Percentiles rank a stretch among this genome's conserved stretches.
phyloP scores from a whole-genome alignment of 257 asterid genomes.

The Solanum chiquidenum region DNA sequence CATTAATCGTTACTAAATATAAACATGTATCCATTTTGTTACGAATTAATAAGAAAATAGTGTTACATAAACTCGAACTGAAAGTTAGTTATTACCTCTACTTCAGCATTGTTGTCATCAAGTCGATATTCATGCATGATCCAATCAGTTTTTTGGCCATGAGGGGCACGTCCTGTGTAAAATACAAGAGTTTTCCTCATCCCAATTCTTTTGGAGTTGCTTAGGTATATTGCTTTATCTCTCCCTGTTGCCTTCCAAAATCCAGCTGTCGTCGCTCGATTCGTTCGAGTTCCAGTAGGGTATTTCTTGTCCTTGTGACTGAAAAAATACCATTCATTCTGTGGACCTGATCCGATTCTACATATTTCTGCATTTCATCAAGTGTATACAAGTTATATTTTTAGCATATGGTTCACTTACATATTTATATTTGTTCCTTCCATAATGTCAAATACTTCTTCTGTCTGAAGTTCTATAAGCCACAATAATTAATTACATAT shows the following conservation, averaged over 20 bases:
- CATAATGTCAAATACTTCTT: neutral
- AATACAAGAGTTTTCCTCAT: constrained; percentile 86
- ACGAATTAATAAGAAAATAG: no score
- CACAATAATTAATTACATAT: no score
- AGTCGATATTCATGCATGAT: constrained; percentile 87
- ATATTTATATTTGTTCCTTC: neutral
- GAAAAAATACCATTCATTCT: constrained; percentile 76
- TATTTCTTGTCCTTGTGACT: constrained; percentile 85
- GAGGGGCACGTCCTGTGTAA: constrained; percentile 86
- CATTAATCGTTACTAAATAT: no score
- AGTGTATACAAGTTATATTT: neutral
- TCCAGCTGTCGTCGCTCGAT: constrained; percentile 70
- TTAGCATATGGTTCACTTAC: neutral
- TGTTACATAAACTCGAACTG: neutral
- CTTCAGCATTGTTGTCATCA: constrained; percentile 33
- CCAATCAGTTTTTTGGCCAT: constrained; percentile 80
- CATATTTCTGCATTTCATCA: constrained; percentile 46
- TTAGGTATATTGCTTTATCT: constrained; percentile 56
- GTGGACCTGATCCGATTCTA: constrained; percentile 75
- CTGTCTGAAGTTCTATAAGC: no score
- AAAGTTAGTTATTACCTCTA: constrained; percentile 17
- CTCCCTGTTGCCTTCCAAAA: constrained; percentile 86
- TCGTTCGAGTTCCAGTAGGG: constrained; percentile 78
- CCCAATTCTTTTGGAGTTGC: constrained; percentile 48
- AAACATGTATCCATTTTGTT: neutral